Percentiles rank a stretch among this genome's conserved stretches.
Evolutionary conservation across 441 rosid genomes (phyloP).

Genomic region (Brassica hybrid): DNA sequence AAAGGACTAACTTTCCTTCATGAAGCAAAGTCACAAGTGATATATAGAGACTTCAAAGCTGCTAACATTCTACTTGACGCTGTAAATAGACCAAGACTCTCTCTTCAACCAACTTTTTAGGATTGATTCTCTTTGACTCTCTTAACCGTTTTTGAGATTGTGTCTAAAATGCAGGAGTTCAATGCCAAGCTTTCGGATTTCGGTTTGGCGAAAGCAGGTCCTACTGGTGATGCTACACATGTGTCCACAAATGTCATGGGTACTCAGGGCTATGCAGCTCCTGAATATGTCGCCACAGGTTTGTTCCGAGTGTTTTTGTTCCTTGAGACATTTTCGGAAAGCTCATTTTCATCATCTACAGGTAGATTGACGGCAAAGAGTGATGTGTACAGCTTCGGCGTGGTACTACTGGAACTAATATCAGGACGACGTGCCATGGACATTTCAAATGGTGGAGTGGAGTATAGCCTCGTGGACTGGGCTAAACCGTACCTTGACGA

Average conservation of each 20-base stretch:
- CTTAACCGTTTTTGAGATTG: background rate
- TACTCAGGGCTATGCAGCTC: constrained; percentile 93
- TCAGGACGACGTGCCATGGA: constrained; percentile 56
- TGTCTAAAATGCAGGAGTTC: constrained; percentile 57
- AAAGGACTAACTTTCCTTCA: constrained; percentile 63
- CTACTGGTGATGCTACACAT: constrained; percentile 93
- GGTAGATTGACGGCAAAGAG: constrained; percentile 56
- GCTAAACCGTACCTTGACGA: constrained; percentile 53
- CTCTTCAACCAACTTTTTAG: background rate
- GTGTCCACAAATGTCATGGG: constrained; percentile 91
- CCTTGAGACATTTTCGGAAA: constrained; percentile 9
- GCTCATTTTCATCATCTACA: constrained; percentile 29
- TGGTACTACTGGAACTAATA: constrained; percentile 50
- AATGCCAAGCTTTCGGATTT: constrained; percentile 94
- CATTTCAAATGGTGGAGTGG: constrained; percentile 45
- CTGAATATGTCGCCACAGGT: constrained; percentile 89
- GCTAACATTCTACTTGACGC: constrained; percentile 64
- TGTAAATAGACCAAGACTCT: constrained; percentile 43
- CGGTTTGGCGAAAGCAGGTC: constrained; percentile 94
- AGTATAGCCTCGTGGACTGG: constrained; percentile 56
- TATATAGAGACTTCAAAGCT: constrained; percentile 72
- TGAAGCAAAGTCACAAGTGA: constrained; percentile 59
- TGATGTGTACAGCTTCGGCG: constrained; percentile 60
- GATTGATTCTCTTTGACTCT: background rate
- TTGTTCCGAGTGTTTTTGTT: constrained; percentile 3